These are phyloP conservation scores for Helicostylum pulchrum DNA, from an alignment of 192 early-diverging fungal species.

Conservation along the genomic window DNA sequence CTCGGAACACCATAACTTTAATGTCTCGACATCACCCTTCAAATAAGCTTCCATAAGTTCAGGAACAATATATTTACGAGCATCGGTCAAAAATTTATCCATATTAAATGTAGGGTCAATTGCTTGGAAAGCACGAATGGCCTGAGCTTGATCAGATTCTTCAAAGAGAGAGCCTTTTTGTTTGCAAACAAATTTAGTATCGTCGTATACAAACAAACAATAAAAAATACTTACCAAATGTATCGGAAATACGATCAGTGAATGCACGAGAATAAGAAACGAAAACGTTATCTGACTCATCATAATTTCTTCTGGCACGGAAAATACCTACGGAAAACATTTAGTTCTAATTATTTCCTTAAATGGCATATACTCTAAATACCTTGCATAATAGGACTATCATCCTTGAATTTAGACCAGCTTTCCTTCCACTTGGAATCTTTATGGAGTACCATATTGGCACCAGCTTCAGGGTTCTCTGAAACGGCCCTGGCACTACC, in stretches of 20 bases:
- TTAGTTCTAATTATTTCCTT: background rate
- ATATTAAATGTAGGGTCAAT: slow-evolving; percentile 86
- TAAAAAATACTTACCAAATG: slow-evolving; percentile 54
- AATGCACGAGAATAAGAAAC: slow-evolving; percentile 71
- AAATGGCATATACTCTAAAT: background rate
- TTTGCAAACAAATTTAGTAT: background rate
- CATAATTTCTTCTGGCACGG: slow-evolving; percentile 70
- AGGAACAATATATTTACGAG: slow-evolving; percentile 88
- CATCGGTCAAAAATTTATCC: slow-evolving; percentile 88
- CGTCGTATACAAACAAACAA: background rate
- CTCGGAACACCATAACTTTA: slow-evolving; percentile 95
- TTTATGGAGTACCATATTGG: slow-evolving; percentile 81
- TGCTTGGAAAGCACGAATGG: slow-evolving; percentile 76
- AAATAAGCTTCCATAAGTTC: slow-evolving; percentile 96
- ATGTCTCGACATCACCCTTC: slow-evolving; percentile 74
- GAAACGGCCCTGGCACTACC: slow-evolving; percentile 23
- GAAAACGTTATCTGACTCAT: slow-evolving; percentile 88
- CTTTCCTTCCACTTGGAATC: slow-evolving; percentile 82
- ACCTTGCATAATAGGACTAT: slow-evolving; percentile 80
- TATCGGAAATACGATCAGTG: slow-evolving; percentile 73
- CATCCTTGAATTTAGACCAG: slow-evolving; percentile 92
- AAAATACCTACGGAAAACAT: slow-evolving; percentile 51
- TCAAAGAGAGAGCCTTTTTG: slow-evolving; percentile 69
- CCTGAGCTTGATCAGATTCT: slow-evolving; percentile 91
- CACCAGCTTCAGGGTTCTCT: slow-evolving; percentile 58